phyloP scores from a whole-genome alignment of 2,329 filamentous ascomycete genomes.

The Epichloe typhina region DNA sequence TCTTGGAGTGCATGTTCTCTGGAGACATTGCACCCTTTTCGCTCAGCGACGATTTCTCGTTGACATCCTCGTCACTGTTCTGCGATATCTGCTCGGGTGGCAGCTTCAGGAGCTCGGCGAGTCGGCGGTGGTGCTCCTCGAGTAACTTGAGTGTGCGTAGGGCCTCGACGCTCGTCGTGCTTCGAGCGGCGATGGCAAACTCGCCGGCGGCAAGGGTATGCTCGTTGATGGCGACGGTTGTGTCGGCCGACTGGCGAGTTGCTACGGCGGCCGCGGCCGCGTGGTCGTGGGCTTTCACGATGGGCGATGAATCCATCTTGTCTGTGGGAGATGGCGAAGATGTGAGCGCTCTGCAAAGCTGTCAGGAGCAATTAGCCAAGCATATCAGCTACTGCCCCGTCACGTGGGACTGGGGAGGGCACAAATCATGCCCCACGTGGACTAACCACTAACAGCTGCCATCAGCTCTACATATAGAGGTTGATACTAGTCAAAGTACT shows the following conservation, averaged over 20 bases:
- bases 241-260: conserved; percentile 61
- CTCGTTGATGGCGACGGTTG: conserved; percentile 72
- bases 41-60: conserved; percentile 8
- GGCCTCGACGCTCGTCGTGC: conserved; percentile 57
- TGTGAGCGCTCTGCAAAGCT: background rate
- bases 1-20: conserved; percentile 3
- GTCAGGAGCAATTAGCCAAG: background rate
- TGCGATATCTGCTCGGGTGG: conserved; percentile 37
- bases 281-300: conserved; percentile 68
- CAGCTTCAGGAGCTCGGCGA: conserved; percentile 69
- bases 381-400: too few species aligned
- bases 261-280: conserved; percentile 72
- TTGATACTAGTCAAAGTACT: too few species aligned
- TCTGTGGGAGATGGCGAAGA: background rate
- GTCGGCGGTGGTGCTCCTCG: conserved; percentile 73
- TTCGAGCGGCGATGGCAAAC: conserved; percentile 70
- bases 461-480: too few species aligned
- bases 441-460: too few species aligned
- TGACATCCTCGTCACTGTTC: conserved; percentile 10
- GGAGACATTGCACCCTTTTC: conserved; percentile 15
- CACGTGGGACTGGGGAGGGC: too few species aligned
- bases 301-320: conserved; percentile 24
- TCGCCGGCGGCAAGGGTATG: conserved; percentile 80
- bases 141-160: conserved; percentile 73
- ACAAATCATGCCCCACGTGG: too few species aligned